These are phyloP conservation scores for Cicer arietinum DNA, from an alignment of 306 rosid species.

Conservation along the genomic window DNA sequence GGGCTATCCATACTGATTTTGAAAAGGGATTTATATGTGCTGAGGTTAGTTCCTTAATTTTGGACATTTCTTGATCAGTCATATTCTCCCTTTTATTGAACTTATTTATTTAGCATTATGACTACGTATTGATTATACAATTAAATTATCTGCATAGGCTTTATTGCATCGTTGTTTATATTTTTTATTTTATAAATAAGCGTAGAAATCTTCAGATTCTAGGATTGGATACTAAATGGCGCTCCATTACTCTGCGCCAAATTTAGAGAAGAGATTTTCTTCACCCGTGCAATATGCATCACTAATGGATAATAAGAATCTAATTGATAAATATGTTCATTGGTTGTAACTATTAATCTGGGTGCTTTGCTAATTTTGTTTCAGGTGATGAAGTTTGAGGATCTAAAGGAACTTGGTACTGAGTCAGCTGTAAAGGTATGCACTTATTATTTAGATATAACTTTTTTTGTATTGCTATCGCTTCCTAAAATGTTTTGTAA, in stretches of 20 bases:
- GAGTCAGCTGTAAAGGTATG: constrained; percentile 94
- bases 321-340: constrained; percentile 16
- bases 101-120: constrained; percentile 7
- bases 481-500: not conserved
- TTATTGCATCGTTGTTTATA: not conserved
- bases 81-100: constrained; percentile 27
- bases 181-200: not conserved
- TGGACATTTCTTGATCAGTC: constrained; percentile 15
- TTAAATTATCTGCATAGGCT: constrained; percentile 11
- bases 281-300: constrained; percentile 1
- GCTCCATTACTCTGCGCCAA: not conserved
- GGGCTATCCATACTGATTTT: constrained; percentile 95
- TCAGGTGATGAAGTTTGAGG: constrained; percentile 96
- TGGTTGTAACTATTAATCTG: constrained; percentile 32
- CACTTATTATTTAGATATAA: constrained; percentile 20
- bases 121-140: not conserved
- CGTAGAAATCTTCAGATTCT: not conserved
- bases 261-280: not conserved
- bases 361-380: constrained; percentile 39
- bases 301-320: not conserved
- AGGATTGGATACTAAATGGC: not conserved
- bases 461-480: constrained; percentile 8
- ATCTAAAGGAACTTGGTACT: constrained; percentile 89
- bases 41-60: constrained; percentile 63
- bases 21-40: constrained; percentile 98